These are phyloP conservation scores for Lipomyces yamadae DNA, from an alignment of 805 yeast species.

Conservation along the genomic window DNA sequence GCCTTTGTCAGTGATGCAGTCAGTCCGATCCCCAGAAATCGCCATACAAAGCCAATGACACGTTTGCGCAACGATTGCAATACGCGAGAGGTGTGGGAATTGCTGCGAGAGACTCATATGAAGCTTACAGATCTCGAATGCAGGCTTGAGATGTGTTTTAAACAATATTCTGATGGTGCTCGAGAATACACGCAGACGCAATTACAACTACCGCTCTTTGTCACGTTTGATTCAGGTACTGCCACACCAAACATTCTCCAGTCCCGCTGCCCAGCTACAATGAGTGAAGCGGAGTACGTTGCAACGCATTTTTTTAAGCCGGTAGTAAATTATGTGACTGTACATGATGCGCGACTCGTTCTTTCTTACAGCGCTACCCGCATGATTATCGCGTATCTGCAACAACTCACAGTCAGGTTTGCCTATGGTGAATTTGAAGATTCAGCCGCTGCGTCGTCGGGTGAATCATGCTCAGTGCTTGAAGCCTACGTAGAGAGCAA, in stretches of 20 bases:
- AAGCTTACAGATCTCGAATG: conserved; percentile 6
- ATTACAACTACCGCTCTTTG: not conserved
- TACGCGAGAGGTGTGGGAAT: conserved; percentile 2
- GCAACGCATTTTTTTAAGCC: conserved; percentile 24
- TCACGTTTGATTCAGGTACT: not conserved
- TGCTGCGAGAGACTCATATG: not conserved
- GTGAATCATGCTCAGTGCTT: not conserved
- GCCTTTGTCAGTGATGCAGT: not conserved
- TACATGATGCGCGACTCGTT: conserved; percentile 24
- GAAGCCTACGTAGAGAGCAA: not conserved
- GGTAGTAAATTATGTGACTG: conserved; percentile 5
- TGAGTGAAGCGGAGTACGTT: conserved; percentile 6
- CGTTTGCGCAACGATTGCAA: conserved; percentile 8
- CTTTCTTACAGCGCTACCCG: conserved; percentile 11
- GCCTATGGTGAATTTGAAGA: not conserved
- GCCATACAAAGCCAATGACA: not conserved
- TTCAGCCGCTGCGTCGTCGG: not conserved
- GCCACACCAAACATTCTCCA: not conserved
- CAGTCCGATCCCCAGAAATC: not conserved
- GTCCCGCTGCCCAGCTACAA: not conserved
- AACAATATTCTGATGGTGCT: conserved; percentile 4
- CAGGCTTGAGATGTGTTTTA: conserved; percentile 13
- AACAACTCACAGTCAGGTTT: not conserved
- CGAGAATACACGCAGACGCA: conserved; percentile 5
- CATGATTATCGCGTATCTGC: conserved; percentile 15